Conservation (phyloP, 768 basidiomycete genomes). For the Pulveroboletus frians region DNA sequence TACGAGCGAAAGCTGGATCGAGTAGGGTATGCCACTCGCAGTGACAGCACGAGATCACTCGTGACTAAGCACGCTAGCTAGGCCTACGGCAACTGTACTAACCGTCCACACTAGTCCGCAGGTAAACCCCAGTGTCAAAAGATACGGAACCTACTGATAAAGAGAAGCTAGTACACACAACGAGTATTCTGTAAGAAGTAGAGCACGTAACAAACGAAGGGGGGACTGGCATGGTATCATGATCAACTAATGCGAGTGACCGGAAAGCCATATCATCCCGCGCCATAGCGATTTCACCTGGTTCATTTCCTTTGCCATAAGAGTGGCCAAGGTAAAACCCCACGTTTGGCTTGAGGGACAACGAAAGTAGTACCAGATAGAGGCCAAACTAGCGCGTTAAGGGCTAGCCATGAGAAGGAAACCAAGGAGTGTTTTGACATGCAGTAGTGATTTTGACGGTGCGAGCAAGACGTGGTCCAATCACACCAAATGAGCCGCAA, state of each 20-base stretch:
- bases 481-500: constrained; percentile 22
- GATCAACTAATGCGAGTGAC: neutral
- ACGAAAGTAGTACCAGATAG: neutral
- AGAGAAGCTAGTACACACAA: neutral
- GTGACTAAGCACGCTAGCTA: constrained; percentile 20
- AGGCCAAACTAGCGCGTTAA: neutral
- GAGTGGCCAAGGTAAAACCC: neutral
- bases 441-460: constrained; percentile 15
- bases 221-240: neutral
- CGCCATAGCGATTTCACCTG: neutral
- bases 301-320: neutral
- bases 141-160: neutral
- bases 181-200: neutral
- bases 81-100: no score
- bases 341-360: neutral
- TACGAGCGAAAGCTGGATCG: constrained; percentile 7
- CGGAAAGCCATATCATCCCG: neutral
- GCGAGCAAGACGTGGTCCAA: constrained; percentile 20
- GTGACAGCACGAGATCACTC: neutral
- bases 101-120: neutral
- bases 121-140: neutral
- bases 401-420: constrained; percentile 19
- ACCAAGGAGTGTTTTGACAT: constrained; percentile 18
- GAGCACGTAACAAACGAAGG: neutral
- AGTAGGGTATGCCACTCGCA: neutral